Percentiles rank a stretch among this genome's conserved stretches.
Conservation (phyloP, 768 basidiomycete genomes). For the Tubosaeta sp. region DNA sequence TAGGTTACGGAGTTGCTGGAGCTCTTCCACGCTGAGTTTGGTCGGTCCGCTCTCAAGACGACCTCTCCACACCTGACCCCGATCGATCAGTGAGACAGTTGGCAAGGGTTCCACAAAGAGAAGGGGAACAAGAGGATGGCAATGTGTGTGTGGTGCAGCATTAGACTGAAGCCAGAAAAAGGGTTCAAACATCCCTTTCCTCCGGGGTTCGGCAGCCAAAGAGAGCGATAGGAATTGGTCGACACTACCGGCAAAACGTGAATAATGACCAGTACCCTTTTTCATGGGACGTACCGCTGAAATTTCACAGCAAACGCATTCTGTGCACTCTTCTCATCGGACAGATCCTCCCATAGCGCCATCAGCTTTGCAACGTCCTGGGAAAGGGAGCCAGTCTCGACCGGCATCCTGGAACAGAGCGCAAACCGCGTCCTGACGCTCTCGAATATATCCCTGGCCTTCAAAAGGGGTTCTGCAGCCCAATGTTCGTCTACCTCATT, state of each 20-base stretch:
- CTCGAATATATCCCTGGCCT: slow-evolving; percentile 49
- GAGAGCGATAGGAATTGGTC: slow-evolving; percentile 80
- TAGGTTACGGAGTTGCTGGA: slow-evolving; percentile 52
- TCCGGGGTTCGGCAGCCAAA: slow-evolving; percentile 66
- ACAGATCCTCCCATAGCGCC: slow-evolving; percentile 54
- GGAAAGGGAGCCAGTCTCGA: slow-evolving; percentile 36
- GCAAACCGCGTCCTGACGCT: slow-evolving; percentile 45
- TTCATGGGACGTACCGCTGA: slow-evolving; percentile 45
- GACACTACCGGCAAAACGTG: slow-evolving; percentile 37
- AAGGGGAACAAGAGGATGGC: slow-evolving; percentile 56
- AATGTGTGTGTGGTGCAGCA: slow-evolving; percentile 34
- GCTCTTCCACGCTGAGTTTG: slow-evolving; percentile 47
- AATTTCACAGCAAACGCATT: slow-evolving; percentile 51
- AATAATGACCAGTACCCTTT: background rate
- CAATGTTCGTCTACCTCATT: slow-evolving; percentile 44
- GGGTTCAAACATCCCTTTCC: slow-evolving; percentile 73
- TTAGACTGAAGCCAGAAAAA: slow-evolving; percentile 61
- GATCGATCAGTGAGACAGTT: slow-evolving; percentile 61
- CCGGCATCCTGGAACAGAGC: slow-evolving; percentile 43
- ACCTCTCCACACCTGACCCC: slow-evolving; percentile 57
- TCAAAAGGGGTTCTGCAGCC: slow-evolving; percentile 36
- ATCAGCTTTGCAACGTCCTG: slow-evolving; percentile 50
- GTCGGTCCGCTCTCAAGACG: slow-evolving; percentile 61
- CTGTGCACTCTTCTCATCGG: slow-evolving; percentile 34
- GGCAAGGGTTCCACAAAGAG: slow-evolving; percentile 76